Percentiles rank a stretch among this genome's conserved stretches.
Conservation (phyloP, 2,329 filamentous ascomycete species). For the Talaromyces sp. region DNA sequence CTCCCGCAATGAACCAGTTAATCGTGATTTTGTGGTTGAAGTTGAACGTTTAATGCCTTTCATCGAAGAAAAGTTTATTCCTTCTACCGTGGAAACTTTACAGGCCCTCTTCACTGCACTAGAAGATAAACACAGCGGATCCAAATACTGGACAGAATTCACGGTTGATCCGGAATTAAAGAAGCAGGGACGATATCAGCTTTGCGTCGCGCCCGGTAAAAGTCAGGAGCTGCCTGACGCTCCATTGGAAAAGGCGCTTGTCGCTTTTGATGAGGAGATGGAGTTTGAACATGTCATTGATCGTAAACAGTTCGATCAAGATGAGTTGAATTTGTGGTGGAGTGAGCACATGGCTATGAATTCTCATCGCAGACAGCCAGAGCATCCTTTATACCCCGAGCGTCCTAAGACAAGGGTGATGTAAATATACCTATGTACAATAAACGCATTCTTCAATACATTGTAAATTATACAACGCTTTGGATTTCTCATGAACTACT, state of each 20-base stretch:
- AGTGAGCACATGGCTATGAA: not conserved
- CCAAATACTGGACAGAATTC: not conserved
- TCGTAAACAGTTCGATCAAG: constrained; percentile 6
- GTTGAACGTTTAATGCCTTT: constrained; percentile 28
- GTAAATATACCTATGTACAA: not conserved
- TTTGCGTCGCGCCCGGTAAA: not conserved
- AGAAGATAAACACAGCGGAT: not conserved
- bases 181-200: not conserved
- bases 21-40: constrained; percentile 38
- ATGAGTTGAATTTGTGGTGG: constrained; percentile 13
- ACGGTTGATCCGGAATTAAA: not conserved
- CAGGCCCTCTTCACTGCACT: not conserved
- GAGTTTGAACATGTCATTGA: constrained; percentile 22
- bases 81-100: not conserved
- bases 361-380: constrained; percentile 1
- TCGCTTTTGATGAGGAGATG: constrained; percentile 24
- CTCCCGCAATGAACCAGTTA: constrained; percentile 34
- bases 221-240: not conserved
- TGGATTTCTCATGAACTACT: too few species aligned
- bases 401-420: not conserved
- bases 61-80: constrained; percentile 10
- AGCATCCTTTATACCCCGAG: constrained; percentile 13
- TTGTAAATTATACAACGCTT: too few species aligned
- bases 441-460: not conserved
- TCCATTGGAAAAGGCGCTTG: constrained; percentile 9